Conservation (phyloP, 169 alveolate species). For the Plasmodium relictum region DNA sequence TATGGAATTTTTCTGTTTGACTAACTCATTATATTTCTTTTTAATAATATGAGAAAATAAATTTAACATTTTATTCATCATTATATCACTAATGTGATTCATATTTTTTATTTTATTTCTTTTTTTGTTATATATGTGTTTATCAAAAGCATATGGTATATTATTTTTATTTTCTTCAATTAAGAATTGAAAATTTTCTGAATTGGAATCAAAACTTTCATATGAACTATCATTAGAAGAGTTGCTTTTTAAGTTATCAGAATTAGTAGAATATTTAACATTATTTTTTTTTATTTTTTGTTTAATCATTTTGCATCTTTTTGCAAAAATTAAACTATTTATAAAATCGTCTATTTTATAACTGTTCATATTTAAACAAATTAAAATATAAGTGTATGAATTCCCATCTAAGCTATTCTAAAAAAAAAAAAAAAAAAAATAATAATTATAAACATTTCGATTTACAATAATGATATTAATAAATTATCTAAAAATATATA, state of each 20-base stretch:
- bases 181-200: conserved; percentile 23
- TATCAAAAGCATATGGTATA: neutral
- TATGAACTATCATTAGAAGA: conserved; percentile 19
- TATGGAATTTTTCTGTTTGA: conserved; percentile 33
- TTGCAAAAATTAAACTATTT: conserved; percentile 66
- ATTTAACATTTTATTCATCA: conserved; percentile 44
- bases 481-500: neutral
- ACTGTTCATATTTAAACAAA: conserved; percentile 51
- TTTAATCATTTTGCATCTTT: conserved; percentile 72
- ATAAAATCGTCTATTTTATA: conserved; percentile 71
- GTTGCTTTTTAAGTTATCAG: conserved; percentile 22
- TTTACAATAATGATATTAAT: too few species aligned
- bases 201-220: conserved; percentile 63
- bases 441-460: neutral
- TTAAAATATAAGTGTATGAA: conserved; percentile 56
- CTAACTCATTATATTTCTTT: conserved; percentile 32
- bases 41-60: conserved; percentile 31
- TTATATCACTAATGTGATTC: conserved; percentile 16
- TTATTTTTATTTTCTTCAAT: conserved; percentile 17
- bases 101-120: conserved; percentile 24
- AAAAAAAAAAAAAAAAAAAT: neutral
- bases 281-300: conserved; percentile 65
- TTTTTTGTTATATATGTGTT: conserved; percentile 1
- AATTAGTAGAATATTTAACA: conserved; percentile 27
- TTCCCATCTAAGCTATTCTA: conserved; percentile 68